These are phyloP conservation scores for Paramyrothecium roridum DNA, from an alignment of 2,329 filamentous ascomycete species.

Conservation along the genomic window DNA sequence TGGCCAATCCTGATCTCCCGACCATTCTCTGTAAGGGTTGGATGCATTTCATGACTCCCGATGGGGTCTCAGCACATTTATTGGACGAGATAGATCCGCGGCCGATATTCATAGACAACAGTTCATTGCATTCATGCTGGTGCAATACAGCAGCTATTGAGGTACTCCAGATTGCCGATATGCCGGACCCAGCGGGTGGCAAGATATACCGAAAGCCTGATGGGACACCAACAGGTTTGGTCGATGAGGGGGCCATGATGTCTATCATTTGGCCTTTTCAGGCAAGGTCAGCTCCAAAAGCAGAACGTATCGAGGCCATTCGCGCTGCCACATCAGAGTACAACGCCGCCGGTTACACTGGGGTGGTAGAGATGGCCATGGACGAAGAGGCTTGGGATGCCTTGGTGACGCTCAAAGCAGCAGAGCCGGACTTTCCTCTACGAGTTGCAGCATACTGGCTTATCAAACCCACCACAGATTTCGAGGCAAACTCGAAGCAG, in stretches of 20 bases:
- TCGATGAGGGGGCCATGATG: conserved; percentile 37
- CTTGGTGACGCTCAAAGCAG: conserved; percentile 22
- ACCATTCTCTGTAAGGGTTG: conserved; percentile 38
- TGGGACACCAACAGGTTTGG: conserved; percentile 35
- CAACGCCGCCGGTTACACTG: conserved; percentile 36
- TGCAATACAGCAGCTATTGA: conserved; percentile 39
- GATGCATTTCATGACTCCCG: conserved; percentile 41
- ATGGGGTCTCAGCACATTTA: conserved; percentile 33
- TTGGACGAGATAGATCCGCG: conserved; percentile 40
- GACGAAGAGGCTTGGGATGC: conserved; percentile 40
- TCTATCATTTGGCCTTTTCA: conserved; percentile 39
- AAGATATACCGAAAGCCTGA: conserved; percentile 34
- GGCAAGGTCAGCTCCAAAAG: conserved; percentile 27
- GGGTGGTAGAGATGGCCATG: conserved; percentile 46
- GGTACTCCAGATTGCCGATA: conserved; percentile 33
- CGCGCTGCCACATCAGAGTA: conserved; percentile 34
- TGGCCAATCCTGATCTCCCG: conserved; percentile 30
- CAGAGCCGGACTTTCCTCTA: conserved; percentile 26
- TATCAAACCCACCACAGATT: conserved; percentile 29
- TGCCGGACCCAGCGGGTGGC: conserved; percentile 36
- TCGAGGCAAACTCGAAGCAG: conserved; percentile 28
- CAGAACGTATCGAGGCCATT: conserved; percentile 33
- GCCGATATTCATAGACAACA: conserved; percentile 41
- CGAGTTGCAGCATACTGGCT: conserved; percentile 42
- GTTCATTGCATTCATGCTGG: conserved; percentile 41